These are phyloP conservation scores for Yarrowia sp. DNA, from an alignment of 805 yeast genomes.

Conservation along the genomic window DNA sequence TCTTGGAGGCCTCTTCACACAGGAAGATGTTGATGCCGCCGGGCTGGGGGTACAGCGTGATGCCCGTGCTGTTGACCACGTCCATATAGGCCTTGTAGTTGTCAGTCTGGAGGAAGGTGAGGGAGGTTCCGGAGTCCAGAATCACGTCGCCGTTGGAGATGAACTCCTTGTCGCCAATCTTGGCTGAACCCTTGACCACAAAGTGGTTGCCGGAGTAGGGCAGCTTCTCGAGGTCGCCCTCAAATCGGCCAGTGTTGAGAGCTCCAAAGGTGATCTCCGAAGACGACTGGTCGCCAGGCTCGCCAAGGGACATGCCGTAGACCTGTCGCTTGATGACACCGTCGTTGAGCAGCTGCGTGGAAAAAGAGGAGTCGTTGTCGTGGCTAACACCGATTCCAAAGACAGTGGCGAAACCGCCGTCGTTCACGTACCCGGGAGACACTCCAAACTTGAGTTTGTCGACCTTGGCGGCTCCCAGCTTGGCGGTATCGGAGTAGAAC, in stretches of 20 bases:
- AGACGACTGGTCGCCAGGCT: constrained; percentile 2
- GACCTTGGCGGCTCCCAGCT: constrained; percentile 1
- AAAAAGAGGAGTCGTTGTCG: not conserved
- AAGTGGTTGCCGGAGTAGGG: not conserved
- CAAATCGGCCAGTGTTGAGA: constrained; percentile 16
- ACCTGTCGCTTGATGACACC: constrained; percentile 11
- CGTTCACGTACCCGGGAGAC: not conserved
- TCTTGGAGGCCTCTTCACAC: not conserved
- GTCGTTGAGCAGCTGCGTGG: constrained; percentile 6
- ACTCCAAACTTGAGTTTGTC: constrained; percentile 17
- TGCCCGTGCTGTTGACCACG: not conserved
- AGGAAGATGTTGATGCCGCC: not conserved
- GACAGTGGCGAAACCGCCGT: constrained; percentile 14
- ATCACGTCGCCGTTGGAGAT: not conserved
- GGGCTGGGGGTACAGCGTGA: not conserved
- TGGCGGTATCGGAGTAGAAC: constrained; percentile 6
- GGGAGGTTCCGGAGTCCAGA: constrained; percentile 27
- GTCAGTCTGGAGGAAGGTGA: constrained; percentile 9
- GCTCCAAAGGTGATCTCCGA: constrained; percentile 39
- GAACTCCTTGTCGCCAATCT: not conserved
- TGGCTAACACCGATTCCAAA: constrained; percentile 6
- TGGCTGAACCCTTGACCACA: constrained; percentile 3
- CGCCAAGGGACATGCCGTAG: constrained; percentile 14
- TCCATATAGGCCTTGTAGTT: not conserved
- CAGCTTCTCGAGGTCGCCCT: constrained; percentile 11